phyloP scores from a whole-genome alignment of 305 asterid genomes.

The Fraxinus ornus region DNA sequence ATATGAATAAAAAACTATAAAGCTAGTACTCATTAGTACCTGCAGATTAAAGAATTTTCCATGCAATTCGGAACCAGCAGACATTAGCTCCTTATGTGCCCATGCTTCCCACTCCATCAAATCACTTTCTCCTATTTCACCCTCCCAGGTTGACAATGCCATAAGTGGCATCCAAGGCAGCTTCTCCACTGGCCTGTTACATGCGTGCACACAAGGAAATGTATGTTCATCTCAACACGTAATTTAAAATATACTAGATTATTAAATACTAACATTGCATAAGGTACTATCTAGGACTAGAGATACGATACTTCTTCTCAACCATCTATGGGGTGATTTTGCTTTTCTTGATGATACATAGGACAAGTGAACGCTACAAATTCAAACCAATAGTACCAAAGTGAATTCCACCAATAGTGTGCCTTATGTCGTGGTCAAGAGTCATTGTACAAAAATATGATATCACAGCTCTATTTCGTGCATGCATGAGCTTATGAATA shows the following conservation, averaged over 20 bases:
- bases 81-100: constrained; percentile 75
- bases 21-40: constrained; percentile 37
- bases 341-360: not conserved
- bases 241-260: not conserved
- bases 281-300: not conserved
- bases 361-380: not conserved
- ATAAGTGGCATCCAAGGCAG: constrained; percentile 59
- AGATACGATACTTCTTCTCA: not conserved
- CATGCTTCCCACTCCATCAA: constrained; percentile 82
- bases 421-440: not conserved
- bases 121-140: constrained; percentile 30
- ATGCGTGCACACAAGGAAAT: constrained; percentile 21
- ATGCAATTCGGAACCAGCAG: constrained; percentile 75
- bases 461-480: not conserved
- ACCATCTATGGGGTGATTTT: not conserved
- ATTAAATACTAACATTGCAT: not conserved
- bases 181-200: constrained; percentile 60
- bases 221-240: not conserved
- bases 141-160: constrained; percentile 28
- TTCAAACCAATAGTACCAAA: not conserved
- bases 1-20: constrained; percentile 13
- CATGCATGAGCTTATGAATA: not conserved
- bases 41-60: constrained; percentile 75
- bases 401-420: not conserved
- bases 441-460: not conserved